Base-by-base conservation (phyloP, 2,329 filamentous ascomycete species). In the Colletotrichum coccodes region DNA sequence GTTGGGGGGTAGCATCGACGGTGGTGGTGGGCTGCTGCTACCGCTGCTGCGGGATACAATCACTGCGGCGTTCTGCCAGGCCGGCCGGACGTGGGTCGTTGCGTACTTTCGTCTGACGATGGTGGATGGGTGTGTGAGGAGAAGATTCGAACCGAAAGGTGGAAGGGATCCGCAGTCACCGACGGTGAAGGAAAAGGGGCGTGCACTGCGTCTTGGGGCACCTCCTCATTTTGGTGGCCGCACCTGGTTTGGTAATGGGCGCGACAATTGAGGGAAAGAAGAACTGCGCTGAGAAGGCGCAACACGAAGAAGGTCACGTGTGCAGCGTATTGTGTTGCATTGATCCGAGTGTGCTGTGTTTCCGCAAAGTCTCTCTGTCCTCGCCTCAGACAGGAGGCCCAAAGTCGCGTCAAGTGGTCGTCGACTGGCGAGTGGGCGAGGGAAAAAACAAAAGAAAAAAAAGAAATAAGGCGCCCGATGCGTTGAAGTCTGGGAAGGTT, bases 101-200 rank as follows among this genome's bases (percentile, higher is more conserved):
- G 57, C 30, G 26, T 23, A 49, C 26, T 30, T 60, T 32, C 44
- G 30, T 60, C 62, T 60, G 56, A 46, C 53, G 46, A 30, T 49
- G 21, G 44, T 28, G 12, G 42, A 47, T n/a, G 42, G 49, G 34
- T 34, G 30, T 30, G 12, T 47, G 50, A 18, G 26, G 16, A 8
- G n/a, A 36, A 16, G 30, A 47, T 30, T 46, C 34, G 11, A 64
- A 38, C 60, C 42, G 34, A 40, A 12, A 42, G 28, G 30, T 26
- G 46, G 23, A 34, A 32, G 46, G 46, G 47, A 53, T 53, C 59
- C 26, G 47, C 47, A 12, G 46, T 40, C 44, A 30, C 44, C 34
- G 9, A 32, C 18, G 46, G 34, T 16, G 23, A 14, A 36, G 32
- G 40, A n/a, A 38, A 47, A 53, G 38, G 52, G 32, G 52, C 42